These are phyloP conservation scores for Mycena epipterygia DNA, from an alignment of 768 basidiomycete genomes.

Conservation along the genomic window DNA sequence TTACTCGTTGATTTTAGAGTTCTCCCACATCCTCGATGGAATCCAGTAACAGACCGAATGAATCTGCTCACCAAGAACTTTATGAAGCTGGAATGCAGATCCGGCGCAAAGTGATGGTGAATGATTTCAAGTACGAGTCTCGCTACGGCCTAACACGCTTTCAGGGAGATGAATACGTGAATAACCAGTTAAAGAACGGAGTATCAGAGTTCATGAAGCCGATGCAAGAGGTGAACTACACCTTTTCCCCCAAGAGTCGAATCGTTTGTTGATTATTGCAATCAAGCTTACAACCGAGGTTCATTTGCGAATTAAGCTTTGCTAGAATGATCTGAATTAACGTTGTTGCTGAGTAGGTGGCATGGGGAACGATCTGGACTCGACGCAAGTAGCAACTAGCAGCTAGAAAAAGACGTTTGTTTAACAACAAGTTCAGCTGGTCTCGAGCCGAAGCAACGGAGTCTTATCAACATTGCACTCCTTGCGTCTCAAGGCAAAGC, in stretches of 20 bases:
- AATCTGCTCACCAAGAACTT: slow-evolving; percentile 55
- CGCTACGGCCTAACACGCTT: not conserved
- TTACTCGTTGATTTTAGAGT: not conserved
- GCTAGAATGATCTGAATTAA: not conserved
- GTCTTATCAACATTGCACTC: slow-evolving; percentile 59
- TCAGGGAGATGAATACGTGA: slow-evolving; percentile 60
- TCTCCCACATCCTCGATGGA: slow-evolving; percentile 36
- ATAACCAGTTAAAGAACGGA: slow-evolving; percentile 55
- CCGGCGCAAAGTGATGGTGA: slow-evolving; percentile 59
- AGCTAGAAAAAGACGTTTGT: not conserved
- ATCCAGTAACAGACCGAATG: slow-evolving; percentile 43
- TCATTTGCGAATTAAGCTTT: not conserved
- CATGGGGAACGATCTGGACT: slow-evolving; percentile 64
- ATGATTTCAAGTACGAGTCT: not conserved
- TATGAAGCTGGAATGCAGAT: slow-evolving; percentile 57
- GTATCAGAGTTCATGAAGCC: slow-evolving; percentile 62
- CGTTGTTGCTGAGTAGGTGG: slow-evolving; percentile 48
- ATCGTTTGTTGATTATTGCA: not conserved
- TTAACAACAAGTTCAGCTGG: slow-evolving; percentile 42
- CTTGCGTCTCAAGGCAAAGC: slow-evolving; percentile 59
- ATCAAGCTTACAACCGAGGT: slow-evolving; percentile 56
- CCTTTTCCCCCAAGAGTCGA: not conserved
- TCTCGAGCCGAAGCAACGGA: slow-evolving; percentile 60
- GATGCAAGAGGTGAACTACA: slow-evolving; percentile 54
- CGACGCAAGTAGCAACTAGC: slow-evolving; percentile 40